Evolutionary conservation across 768 basidiomycete genomes (phyloP).

Genomic region (Psilocybe cyanescens): DNA sequence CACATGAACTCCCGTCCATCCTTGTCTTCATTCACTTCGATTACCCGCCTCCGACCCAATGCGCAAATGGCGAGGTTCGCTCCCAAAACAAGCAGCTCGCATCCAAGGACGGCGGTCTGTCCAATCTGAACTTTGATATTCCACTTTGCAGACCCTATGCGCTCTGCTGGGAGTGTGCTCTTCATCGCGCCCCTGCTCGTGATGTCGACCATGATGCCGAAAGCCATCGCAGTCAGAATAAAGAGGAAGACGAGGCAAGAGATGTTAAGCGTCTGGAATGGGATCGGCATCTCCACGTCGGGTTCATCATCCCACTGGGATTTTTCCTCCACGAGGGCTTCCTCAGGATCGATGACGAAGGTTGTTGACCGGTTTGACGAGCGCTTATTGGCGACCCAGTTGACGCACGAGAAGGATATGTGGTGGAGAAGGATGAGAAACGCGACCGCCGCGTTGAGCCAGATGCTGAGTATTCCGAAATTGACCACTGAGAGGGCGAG

Average conservation of each 20-base stretch:
- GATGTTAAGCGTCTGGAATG: slow-evolving; percentile 20
- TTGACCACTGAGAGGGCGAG: slow-evolving; percentile 29
- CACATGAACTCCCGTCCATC: neutral
- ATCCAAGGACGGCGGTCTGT: slow-evolving; percentile 27
- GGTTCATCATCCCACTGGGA: neutral
- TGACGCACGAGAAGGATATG: slow-evolving; percentile 13
- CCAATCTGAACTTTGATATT: slow-evolving; percentile 31
- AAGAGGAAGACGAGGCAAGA: slow-evolving; percentile 18
- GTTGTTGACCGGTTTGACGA: neutral
- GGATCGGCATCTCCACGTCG: slow-evolving; percentile 11
- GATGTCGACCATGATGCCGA: slow-evolving; percentile 31
- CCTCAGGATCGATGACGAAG: slow-evolving; percentile 14
- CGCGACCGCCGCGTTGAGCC: slow-evolving; percentile 26
- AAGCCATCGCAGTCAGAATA: slow-evolving; percentile 25
- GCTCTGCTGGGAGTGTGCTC: slow-evolving; percentile 27
- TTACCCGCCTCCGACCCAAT: slow-evolving; percentile 11
- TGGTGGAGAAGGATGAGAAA: slow-evolving; percentile 26
- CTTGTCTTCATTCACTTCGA: neutral
- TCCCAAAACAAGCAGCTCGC: slow-evolving; percentile 18
- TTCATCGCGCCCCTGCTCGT: slow-evolving; percentile 23
- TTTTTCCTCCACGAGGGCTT: neutral
- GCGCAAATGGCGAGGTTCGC: slow-evolving; percentile 17
- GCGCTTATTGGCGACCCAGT: slow-evolving; percentile 12
- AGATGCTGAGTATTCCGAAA: slow-evolving; percentile 30
- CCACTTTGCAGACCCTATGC: slow-evolving; percentile 28